These are phyloP conservation scores for Ephemerocybe angulata DNA, from an alignment of 768 basidiomycete species.

Conservation along the genomic window DNA sequence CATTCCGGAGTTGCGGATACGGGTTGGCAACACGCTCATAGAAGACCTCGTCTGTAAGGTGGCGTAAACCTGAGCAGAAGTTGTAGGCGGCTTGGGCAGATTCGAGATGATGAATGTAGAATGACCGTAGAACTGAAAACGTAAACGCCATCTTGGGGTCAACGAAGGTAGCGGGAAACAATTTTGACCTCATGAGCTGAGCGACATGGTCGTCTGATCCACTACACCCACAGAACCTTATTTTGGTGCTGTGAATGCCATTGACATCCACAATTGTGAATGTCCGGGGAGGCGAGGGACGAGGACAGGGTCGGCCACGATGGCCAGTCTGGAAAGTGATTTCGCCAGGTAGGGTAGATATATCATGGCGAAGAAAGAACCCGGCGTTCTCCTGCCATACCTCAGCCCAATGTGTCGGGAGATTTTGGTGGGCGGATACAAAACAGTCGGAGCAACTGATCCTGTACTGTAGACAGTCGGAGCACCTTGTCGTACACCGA, in stretches of 20 bases:
- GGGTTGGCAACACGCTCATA: constrained; percentile 17
- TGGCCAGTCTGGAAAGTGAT: constrained; percentile 19
- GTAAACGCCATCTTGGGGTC: constrained; percentile 23
- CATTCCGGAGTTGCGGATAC: constrained; percentile 18
- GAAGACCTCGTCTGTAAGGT: constrained; percentile 21
- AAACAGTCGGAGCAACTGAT: too few relatives aligned
- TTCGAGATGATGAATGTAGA: constrained; percentile 22
- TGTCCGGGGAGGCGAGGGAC: constrained; percentile 4
- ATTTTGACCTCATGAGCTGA: constrained; percentile 20
- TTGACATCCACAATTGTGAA: constrained; percentile 23
- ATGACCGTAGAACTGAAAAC: constrained; percentile 17
- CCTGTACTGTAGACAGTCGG: too few relatives aligned
- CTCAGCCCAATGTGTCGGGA: constrained; percentile 26
- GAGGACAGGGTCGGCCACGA: constrained; percentile 11
- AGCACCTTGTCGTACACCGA: too few relatives aligned
- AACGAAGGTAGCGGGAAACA: constrained; percentile 25
- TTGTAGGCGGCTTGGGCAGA: constrained; percentile 24
- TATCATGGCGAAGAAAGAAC: constrained; percentile 22
- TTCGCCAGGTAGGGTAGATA: constrained; percentile 11
- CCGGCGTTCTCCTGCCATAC: constrained; percentile 15
- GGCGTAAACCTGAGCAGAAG: constrained; percentile 19
- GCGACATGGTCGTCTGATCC: constrained; percentile 8
- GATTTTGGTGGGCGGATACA: too few relatives aligned
- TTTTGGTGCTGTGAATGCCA: constrained; percentile 21
- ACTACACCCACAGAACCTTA: constrained; percentile 23